A percentile compares a stretch with the other conserved stretches of the same genome.
Conservation (phyloP, 768 basidiomycete genomes). For the Agrocybe praecox region DNA sequence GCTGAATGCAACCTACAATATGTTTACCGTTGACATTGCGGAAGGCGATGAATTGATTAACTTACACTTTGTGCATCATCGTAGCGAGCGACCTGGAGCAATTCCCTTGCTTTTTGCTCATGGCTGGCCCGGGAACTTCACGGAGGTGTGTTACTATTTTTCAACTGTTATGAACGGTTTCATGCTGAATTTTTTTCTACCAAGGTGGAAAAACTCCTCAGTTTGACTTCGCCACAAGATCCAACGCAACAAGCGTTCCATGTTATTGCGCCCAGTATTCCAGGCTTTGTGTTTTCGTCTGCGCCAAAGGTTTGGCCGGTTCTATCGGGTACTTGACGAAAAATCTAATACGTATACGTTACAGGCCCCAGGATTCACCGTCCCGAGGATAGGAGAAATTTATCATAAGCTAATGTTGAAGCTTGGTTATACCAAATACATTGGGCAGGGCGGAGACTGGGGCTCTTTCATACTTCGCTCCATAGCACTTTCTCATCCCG, state of each 20-base stretch:
- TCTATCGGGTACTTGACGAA: no score
- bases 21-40: slow-evolving; percentile 53
- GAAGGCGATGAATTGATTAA: slow-evolving; percentile 47
- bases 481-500: slow-evolving; percentile 26
- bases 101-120: slow-evolving; percentile 59
- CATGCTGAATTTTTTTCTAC: background rate
- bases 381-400: slow-evolving; percentile 25
- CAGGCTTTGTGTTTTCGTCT: slow-evolving; percentile 35
- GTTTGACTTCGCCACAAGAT: slow-evolving; percentile 28
- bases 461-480: slow-evolving; percentile 31
- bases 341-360: no score
- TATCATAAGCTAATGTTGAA: slow-evolving; percentile 35
- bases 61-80: slow-evolving; percentile 56
- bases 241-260: slow-evolving; percentile 33
- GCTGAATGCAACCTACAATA: slow-evolving; percentile 50
- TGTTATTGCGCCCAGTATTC: slow-evolving; percentile 32
- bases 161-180: background rate
- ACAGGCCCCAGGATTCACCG: slow-evolving; percentile 26
- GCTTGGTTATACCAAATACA: slow-evolving; percentile 30
- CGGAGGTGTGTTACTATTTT: slow-evolving; percentile 25
- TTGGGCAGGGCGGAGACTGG: slow-evolving; percentile 37
- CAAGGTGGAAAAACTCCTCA: slow-evolving; percentile 29
- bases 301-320: slow-evolving; percentile 23
- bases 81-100: slow-evolving; percentile 38
- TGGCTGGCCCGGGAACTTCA: slow-evolving; percentile 49